Conservation (phyloP, 2,329 filamentous ascomycete species). For the Lachnellula arida region DNA sequence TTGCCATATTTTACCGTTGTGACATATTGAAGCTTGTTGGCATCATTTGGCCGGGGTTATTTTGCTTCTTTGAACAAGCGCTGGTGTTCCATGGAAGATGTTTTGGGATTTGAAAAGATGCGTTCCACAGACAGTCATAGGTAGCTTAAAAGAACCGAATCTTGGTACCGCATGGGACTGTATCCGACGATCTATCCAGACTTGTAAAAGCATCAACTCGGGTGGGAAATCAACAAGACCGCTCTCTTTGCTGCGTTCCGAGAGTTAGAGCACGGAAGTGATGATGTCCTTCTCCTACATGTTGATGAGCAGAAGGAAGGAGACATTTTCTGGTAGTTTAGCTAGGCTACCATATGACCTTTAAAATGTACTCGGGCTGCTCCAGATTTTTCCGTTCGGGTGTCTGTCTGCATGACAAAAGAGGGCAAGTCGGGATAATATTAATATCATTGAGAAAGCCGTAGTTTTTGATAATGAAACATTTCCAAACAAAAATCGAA, state of each 20-base stretch:
- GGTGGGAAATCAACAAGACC: slow-evolving; percentile 16
- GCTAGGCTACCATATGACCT: neutral
- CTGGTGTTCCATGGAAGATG: slow-evolving; percentile 17
- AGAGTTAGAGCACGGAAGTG: slow-evolving; percentile 18
- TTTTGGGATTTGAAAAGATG: neutral
- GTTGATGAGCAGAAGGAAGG: slow-evolving; percentile 48
- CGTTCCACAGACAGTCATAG: neutral
- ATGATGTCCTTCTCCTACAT: slow-evolving; percentile 37
- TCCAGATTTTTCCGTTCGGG: slow-evolving; percentile 8
- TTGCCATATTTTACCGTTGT: slow-evolving; percentile 83
- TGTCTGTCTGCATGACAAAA: neutral
- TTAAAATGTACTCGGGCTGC: neutral
- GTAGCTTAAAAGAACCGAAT: neutral
- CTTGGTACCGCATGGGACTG: neutral
- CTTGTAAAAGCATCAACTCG: slow-evolving; percentile 8
- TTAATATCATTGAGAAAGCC: neutral
- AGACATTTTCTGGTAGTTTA: slow-evolving; percentile 31
- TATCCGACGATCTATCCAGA: slow-evolving; percentile 13
- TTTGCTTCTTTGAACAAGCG: slow-evolving; percentile 6
- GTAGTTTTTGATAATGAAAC: too few relatives aligned
- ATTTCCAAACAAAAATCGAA: too few relatives aligned
- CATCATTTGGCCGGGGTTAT: neutral
- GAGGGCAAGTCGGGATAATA: neutral
- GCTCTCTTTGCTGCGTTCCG: slow-evolving; percentile 29
- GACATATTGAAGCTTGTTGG: slow-evolving; percentile 26